Evolutionary conservation across 2,329 filamentous ascomycete genomes (phyloP).

Genomic region (Aspergillus texensis): DNA sequence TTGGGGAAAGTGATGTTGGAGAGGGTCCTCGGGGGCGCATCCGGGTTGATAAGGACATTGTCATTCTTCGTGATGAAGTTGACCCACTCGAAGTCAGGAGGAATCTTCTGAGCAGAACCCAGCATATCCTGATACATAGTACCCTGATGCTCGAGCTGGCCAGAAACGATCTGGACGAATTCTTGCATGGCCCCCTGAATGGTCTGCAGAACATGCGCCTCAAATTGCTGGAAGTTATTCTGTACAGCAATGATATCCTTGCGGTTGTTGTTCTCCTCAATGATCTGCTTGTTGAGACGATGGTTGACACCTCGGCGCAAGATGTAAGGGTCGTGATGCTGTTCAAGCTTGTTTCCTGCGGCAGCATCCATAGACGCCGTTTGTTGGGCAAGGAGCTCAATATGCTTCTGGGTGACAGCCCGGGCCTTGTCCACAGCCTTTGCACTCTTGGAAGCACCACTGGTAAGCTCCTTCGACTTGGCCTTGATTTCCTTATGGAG

Average conservation of each 20-base stretch:
- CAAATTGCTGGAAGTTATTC: constrained; percentile 83
- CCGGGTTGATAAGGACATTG: constrained; percentile 75
- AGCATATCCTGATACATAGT: constrained; percentile 84
- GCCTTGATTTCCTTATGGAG: constrained; percentile 96
- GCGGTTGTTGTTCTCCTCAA: constrained; percentile 94
- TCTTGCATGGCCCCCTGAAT: constrained; percentile 80
- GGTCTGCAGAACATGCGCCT: constrained; percentile 79
- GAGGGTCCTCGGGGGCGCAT: constrained; percentile 71
- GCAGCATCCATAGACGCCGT: constrained; percentile 75
- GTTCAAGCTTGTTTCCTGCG: constrained; percentile 71
- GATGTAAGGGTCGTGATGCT: constrained; percentile 81
- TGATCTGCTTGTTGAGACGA: constrained; percentile 84
- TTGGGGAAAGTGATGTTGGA: constrained; percentile 82
- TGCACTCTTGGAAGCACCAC: constrained; percentile 78
- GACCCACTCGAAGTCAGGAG: constrained; percentile 87
- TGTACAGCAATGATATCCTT: constrained; percentile 93
- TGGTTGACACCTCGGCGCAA: constrained; percentile 79
- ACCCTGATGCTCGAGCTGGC: constrained; percentile 79
- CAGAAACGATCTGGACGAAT: constrained; percentile 78
- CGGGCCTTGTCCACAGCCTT: constrained; percentile 93
- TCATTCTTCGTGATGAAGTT: constrained; percentile 75
- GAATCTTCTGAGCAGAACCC: constrained; percentile 72
- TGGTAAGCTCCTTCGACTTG: constrained; percentile 85
- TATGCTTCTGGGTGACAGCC: constrained; percentile 86
- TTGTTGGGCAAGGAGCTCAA: constrained; percentile 88